Evolutionary conservation across 1,284 basidiomycete species (phyloP), one percentile per base, ranked within the genome.

Genomic region (Megacollybia platyphylla): DNA sequence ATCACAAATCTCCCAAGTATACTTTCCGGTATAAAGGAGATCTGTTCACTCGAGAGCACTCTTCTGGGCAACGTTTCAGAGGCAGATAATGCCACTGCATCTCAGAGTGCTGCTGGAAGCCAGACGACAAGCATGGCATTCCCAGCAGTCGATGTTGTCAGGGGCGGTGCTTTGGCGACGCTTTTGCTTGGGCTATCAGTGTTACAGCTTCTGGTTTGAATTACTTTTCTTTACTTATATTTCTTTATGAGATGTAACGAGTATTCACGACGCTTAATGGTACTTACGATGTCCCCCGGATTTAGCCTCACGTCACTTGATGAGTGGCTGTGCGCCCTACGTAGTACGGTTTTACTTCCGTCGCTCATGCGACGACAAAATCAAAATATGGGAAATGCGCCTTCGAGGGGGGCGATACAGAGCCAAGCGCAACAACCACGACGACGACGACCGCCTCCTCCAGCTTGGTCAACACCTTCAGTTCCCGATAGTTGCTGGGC

Each of bases 31-130:
- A 67, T 79, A 54, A 64, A 67, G 36, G 57, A 63, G 32, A 62
- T 77, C 28, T 82, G 77, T 50, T 68, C 64, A 0, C 37, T 79
- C 8, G 60, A 63, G 45, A 73, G 70, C 51, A 61, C 70, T 2
- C 54, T 79, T 2, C 52, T 78, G 1, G 74, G 74, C 10, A 68
- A 70, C 44, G 74, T 67, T 4, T 57, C 58, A 8, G 48, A 50
- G 13, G 51, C 51, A 20, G 20, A 46, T 8, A 27, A 47, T 13
- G 41, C 43, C 8, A 28, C 41, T 5, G 20, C 50, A 24, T 35
- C 43, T 29, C n/a, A 18, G 15, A 34, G 11, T 11, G 31, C 31
- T 3, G 31, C 15, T 15, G 31, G 10, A 34, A 34, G 11, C 11
- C 10, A 11, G 11, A 11, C 31, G 31, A 34, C 31, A 11, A 34